Conservation (phyloP, 2,329 filamentous ascomycete genomes). For the Tolypocladium cylindrosporum region DNA sequence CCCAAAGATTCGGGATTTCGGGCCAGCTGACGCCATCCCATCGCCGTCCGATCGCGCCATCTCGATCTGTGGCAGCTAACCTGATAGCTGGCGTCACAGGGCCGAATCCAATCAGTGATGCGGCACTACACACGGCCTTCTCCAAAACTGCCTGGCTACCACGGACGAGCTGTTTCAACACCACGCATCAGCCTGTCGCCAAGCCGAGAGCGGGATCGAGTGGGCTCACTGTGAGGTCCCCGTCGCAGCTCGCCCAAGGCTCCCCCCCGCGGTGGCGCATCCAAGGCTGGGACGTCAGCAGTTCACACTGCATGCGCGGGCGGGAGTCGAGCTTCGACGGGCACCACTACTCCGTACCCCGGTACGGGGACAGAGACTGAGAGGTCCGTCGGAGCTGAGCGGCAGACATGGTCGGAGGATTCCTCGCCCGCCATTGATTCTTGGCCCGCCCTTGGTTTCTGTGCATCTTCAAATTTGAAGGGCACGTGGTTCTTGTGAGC, state of each 20-base stretch:
- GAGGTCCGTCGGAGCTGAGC: not conserved
- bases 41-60: not conserved
- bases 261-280: not conserved
- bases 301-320: not conserved
- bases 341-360: not conserved
- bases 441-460: not conserved
- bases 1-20: not conserved
- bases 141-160: not conserved
- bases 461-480: not conserved
- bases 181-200: not conserved
- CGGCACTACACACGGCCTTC: not conserved
- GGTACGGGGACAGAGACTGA: too few species aligned
- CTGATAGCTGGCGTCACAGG: not conserved
- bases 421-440: not conserved
- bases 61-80: not conserved
- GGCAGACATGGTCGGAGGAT: not conserved
- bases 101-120: not conserved
- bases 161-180: not conserved
- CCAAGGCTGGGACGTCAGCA: not conserved
- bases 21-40: not conserved
- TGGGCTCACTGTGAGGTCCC: not conserved
- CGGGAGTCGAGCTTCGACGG: not conserved
- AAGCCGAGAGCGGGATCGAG: not conserved
- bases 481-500: not conserved
- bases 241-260: not conserved